Conservation (phyloP, 2,329 filamentous ascomycete species). For the Exophiala xenobiotica region DNA sequence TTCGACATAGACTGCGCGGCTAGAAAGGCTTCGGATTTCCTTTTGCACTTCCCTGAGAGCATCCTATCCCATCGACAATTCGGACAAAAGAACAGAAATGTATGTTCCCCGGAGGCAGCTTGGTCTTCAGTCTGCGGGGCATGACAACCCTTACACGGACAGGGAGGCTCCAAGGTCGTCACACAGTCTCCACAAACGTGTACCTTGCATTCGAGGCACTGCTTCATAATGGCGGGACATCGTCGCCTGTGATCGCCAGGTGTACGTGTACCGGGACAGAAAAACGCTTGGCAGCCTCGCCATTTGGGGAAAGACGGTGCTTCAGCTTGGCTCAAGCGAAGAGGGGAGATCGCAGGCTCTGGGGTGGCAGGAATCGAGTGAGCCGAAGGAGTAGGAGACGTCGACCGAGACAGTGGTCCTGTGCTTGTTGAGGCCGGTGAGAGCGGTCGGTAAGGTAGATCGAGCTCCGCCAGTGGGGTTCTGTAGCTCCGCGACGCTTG, state of each 20-base stretch:
- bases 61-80: conserved; percentile 32
- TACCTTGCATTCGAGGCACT: conserved; percentile 48
- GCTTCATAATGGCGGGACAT: conserved; percentile 44
- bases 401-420: conserved; percentile 40
- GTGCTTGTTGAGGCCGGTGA: conserved; percentile 33
- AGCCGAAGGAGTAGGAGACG: conserved; percentile 40
- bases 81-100: conserved; percentile 28
- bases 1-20: conserved; percentile 15
- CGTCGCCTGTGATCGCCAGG: conserved; percentile 47
- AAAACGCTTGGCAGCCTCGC: conserved; percentile 51
- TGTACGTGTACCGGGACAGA: conserved; percentile 45
- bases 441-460: conserved; percentile 27
- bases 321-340: neutral
- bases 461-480: conserved; percentile 24
- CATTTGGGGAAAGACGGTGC: conserved; percentile 35
- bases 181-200: conserved; percentile 49
- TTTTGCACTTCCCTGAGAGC: conserved; percentile 29
- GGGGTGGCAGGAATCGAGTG: conserved; percentile 42
- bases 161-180: conserved; percentile 26
- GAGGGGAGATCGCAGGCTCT: conserved; percentile 18
- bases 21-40: conserved; percentile 25
- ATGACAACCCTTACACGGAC: conserved; percentile 30
- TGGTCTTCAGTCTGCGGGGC: conserved; percentile 10
- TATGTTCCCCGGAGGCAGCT: conserved; percentile 3
- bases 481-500: conserved; percentile 9